phyloP scores from a whole-genome alignment of 306 rosid genomes.

The Acmispon strigosus region DNA sequence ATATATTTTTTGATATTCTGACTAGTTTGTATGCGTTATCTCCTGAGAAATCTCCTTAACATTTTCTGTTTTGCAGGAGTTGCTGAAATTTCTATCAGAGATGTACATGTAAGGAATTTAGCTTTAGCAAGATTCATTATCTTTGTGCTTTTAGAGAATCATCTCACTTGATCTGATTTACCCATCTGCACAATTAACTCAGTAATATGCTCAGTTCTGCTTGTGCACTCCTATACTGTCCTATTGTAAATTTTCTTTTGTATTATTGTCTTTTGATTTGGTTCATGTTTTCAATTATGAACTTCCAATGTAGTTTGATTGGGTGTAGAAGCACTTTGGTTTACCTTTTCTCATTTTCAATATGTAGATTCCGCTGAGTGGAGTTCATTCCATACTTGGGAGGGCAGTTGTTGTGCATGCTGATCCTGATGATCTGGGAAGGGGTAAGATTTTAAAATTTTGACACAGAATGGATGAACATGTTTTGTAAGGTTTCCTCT shows the following conservation, averaged over 20 bases:
- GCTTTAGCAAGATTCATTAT: background rate
- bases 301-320: background rate
- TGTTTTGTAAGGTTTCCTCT: background rate
- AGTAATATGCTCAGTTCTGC: background rate
- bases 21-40: background rate
- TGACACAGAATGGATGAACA: background rate
- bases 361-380: slow-evolving; percentile 49
- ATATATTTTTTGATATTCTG: background rate
- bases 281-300: background rate
- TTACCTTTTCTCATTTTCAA: background rate
- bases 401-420: slow-evolving; percentile 70
- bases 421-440: slow-evolving; percentile 76
- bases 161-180: background rate
- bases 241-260: background rate
- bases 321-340: background rate
- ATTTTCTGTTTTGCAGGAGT: slow-evolving; percentile 39
- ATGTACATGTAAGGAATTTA: slow-evolving; percentile 33
- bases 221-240: background rate
- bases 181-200: background rate
- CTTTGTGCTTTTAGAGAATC: background rate
- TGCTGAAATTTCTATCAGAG: slow-evolving; percentile 61
- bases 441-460: slow-evolving; percentile 36
- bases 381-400: slow-evolving; percentile 58
- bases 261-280: background rate
- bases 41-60: background rate